These are phyloP conservation scores for Elsinoe necatrix DNA, from an alignment of 2,329 filamentous ascomycete genomes.

Conservation along the genomic window DNA sequence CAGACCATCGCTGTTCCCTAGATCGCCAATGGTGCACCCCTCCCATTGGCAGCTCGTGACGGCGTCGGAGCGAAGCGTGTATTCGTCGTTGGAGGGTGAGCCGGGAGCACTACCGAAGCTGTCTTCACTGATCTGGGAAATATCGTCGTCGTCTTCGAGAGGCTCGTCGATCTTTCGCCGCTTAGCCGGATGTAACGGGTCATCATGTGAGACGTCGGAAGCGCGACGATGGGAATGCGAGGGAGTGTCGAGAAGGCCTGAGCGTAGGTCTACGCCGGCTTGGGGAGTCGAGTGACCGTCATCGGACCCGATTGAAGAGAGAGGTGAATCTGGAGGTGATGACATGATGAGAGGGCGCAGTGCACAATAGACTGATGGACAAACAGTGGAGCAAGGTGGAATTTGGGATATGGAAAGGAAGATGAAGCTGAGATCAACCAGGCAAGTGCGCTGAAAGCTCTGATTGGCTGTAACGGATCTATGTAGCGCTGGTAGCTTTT, in stretches of 20 bases:
- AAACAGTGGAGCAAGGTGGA: background rate
- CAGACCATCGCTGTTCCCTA: conserved; percentile 44
- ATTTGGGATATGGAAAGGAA: background rate
- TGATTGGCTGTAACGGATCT: too few species aligned
- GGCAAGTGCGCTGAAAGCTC: too few species aligned
- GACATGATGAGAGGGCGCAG: conserved; percentile 11
- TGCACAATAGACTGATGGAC: too few species aligned
- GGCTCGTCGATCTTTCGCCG: conserved; percentile 30
- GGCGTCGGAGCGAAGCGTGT: conserved; percentile 36
- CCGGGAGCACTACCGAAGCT: conserved; percentile 68
- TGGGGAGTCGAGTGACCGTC: conserved; percentile 37
- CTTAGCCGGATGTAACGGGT: conserved; percentile 29
- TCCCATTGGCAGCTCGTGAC: conserved; percentile 44
- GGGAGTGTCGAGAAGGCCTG: background rate
- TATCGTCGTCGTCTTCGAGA: conserved; percentile 31
- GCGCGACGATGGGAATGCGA: conserved; percentile 10
- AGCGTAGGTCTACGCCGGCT: background rate
- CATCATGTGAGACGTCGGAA: conserved; percentile 13
- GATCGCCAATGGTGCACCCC: conserved; percentile 41
- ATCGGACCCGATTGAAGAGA: conserved; percentile 57
- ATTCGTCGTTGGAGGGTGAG: conserved; percentile 39
- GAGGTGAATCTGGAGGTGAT: conserved; percentile 23
- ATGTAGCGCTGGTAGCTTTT: too few species aligned
- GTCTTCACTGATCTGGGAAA: conserved; percentile 73
- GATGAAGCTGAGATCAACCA: background rate